phyloP scores from a whole-genome alignment of 495 filamentous ascomycete species.

The Amorphotheca resinae region DNA sequence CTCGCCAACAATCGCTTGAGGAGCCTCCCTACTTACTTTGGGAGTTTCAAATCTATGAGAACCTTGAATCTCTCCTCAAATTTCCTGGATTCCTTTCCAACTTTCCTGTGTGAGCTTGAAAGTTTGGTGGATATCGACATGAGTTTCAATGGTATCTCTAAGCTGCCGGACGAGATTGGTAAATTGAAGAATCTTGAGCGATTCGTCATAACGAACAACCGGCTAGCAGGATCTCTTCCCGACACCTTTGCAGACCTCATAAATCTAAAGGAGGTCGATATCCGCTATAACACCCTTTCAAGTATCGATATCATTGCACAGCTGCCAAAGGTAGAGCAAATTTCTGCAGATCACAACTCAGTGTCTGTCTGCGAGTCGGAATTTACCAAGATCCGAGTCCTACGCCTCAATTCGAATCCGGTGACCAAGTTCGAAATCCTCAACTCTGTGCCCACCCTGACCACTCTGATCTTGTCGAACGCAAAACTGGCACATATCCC shows the following conservation, averaged over 20 bases:
- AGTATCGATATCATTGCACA: slow-evolving; percentile 74
- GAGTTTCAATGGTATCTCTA: slow-evolving; percentile 84
- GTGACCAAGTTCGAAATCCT: slow-evolving; percentile 84
- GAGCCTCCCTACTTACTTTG: slow-evolving; percentile 67
- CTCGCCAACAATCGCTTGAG: slow-evolving; percentile 84
- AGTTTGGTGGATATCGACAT: slow-evolving; percentile 88
- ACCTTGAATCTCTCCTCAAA: slow-evolving; percentile 89
- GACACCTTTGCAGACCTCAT: slow-evolving; percentile 52
- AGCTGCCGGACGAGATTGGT: slow-evolving; percentile 64
- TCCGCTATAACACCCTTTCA: slow-evolving; percentile 79
- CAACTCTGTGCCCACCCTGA: slow-evolving; percentile 64
- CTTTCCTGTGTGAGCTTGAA: slow-evolving; percentile 68
- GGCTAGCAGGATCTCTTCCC: slow-evolving; percentile 59
- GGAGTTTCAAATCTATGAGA: slow-evolving; percentile 58
- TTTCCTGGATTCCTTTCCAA: slow-evolving; percentile 70
- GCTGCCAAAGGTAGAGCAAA: slow-evolving; percentile 73
- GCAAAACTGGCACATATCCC: slow-evolving; percentile 76
- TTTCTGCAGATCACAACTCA: slow-evolving; percentile 81
- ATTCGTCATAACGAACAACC: slow-evolving; percentile 92
- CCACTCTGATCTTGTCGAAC: slow-evolving; percentile 72
- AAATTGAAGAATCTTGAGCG: slow-evolving; percentile 67
- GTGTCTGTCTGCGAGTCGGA: slow-evolving; percentile 77
- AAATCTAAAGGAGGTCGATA: slow-evolving; percentile 82
- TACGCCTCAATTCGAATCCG: slow-evolving; percentile 85
- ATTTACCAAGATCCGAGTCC: slow-evolving; percentile 69